Percentiles rank a stretch among this genome's conserved stretches.
Conservation (phyloP, 2,329 filamentous ascomycete genomes). For the Apiospora koreana region DNA sequence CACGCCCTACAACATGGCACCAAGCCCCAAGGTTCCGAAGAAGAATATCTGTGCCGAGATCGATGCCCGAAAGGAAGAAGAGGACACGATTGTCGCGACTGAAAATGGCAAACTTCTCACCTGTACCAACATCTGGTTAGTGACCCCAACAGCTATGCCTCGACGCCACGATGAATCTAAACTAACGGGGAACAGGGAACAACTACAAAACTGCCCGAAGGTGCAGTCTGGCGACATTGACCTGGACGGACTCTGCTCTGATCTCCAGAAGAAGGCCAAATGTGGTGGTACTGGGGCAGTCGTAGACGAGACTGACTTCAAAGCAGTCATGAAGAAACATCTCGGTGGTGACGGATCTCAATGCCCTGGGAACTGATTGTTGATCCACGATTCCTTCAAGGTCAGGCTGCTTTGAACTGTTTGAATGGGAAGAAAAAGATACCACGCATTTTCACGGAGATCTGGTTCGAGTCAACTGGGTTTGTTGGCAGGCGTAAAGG, state of each 20-base stretch:
- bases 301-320: slow-evolving; percentile 86
- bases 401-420: neutral
- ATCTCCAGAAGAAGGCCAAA: slow-evolving; percentile 92
- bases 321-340: slow-evolving; percentile 71
- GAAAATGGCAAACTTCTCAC: slow-evolving; percentile 68
- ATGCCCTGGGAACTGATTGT: slow-evolving; percentile 21
- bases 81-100: slow-evolving; percentile 64
- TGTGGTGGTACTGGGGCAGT: slow-evolving; percentile 91
- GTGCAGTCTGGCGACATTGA: slow-evolving; percentile 92
- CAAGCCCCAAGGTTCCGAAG: slow-evolving; percentile 41
- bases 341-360: slow-evolving; percentile 44
- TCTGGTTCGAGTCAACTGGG: neutral
- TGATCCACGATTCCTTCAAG: neutral
- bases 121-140: slow-evolving; percentile 88
- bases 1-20: slow-evolving; percentile 74
- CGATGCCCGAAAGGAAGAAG: slow-evolving; percentile 70
- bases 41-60: slow-evolving; percentile 77
- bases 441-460: slow-evolving; percentile 3
- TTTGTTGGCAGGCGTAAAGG: neutral
- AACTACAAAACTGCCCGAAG: slow-evolving; percentile 81
- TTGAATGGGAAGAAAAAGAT: neutral
- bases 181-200: slow-evolving; percentile 71
- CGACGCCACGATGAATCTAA: slow-evolving; percentile 1
- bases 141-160: neutral
- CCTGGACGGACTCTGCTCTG: slow-evolving; percentile 87